These are phyloP conservation scores for Massarina eburnea DNA, from an alignment of 2,329 filamentous ascomycete species.

Conservation along the genomic window DNA sequence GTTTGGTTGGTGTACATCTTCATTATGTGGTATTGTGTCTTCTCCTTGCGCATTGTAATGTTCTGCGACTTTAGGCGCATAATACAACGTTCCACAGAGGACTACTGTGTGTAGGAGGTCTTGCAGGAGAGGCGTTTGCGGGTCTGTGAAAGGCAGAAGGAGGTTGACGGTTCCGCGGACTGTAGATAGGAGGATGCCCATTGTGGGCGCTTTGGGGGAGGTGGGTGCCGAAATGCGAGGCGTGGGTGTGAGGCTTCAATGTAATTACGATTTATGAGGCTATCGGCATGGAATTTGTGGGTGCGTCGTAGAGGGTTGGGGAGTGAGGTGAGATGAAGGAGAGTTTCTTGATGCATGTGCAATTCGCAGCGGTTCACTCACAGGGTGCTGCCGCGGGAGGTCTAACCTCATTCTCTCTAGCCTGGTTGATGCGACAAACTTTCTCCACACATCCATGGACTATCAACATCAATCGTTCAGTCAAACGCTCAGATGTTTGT, in stretches of 20 bases:
- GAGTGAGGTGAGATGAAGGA: background rate
- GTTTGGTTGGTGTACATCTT: slow-evolving; percentile 3
- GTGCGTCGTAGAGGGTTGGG: too few species aligned
- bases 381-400: slow-evolving; percentile 9
- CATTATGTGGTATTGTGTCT: slow-evolving; percentile 5
- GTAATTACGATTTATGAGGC: too few species aligned
- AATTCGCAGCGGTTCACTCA: too few species aligned
- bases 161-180: slow-evolving; percentile 42
- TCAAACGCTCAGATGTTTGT: too few species aligned
- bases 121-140: slow-evolving; percentile 49
- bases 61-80: slow-evolving; percentile 49
- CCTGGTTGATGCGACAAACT: background rate
- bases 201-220: slow-evolving; percentile 10
- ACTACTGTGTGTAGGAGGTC: slow-evolving; percentile 50
- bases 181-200: slow-evolving; percentile 34
- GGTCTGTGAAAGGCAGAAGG: slow-evolving; percentile 52
- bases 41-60: slow-evolving; percentile 33
- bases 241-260: too few species aligned
- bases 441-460: background rate
- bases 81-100: slow-evolving; percentile 50
- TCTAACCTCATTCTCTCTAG: slow-evolving; percentile 2
- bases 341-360: slow-evolving; percentile 15
- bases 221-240: too few species aligned
- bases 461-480: too few species aligned
- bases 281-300: too few species aligned